phyloP scores from a whole-genome alignment of 768 basidiomycete species.

The Psilocybe cubensis region DNA sequence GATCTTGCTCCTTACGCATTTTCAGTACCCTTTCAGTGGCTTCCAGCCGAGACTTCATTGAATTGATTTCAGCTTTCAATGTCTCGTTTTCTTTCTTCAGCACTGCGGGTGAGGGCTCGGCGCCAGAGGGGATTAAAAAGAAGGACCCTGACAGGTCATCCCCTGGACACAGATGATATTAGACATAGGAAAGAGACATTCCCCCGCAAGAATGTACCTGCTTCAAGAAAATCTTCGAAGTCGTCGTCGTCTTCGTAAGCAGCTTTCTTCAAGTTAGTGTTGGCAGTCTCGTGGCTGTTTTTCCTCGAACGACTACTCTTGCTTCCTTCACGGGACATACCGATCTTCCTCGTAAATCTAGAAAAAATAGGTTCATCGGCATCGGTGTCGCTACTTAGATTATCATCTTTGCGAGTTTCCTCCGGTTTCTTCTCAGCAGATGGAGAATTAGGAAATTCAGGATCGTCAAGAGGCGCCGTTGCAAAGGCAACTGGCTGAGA shows the following conservation, averaged over 20 bases:
- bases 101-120: constrained; percentile 49
- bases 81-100: constrained; percentile 70
- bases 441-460: constrained; percentile 34
- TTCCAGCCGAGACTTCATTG: constrained; percentile 59
- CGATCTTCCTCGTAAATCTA: constrained; percentile 55
- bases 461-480: constrained; percentile 69
- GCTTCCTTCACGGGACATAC: constrained; percentile 40
- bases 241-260: constrained; percentile 49
- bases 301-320: constrained; percentile 15
- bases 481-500: constrained; percentile 86
- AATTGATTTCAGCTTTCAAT: constrained; percentile 64
- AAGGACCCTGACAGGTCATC: constrained; percentile 83
- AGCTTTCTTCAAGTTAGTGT: constrained; percentile 15
- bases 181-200: constrained; percentile 4
- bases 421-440: constrained; percentile 24
- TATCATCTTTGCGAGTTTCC: constrained; percentile 47
- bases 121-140: constrained; percentile 68
- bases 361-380: constrained; percentile 65
- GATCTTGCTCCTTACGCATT: constrained; percentile 77
- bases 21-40: constrained; percentile 67
- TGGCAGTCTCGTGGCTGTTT: constrained; percentile 5
- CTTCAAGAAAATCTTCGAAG: constrained; percentile 61
- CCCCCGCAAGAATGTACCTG: constrained; percentile 45
- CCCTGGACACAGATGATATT: constrained; percentile 32
- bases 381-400: constrained; percentile 69